phyloP scores from a whole-genome alignment of 768 basidiomycete species.

The Pleurotus eryngii region DNA sequence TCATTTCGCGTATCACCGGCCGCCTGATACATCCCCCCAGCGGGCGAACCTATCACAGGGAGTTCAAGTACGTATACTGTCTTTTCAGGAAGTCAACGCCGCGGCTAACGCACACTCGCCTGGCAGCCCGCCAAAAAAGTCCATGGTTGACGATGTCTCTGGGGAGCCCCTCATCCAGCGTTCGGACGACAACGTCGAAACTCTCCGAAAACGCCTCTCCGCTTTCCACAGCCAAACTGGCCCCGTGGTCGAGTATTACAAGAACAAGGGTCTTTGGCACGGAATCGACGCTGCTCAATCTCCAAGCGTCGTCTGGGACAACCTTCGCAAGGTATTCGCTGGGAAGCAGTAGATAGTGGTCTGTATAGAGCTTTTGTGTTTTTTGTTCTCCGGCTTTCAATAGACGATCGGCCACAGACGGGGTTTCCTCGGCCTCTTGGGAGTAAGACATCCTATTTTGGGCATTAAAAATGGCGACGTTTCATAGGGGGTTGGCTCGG shows the following conservation, averaged over 20 bases:
- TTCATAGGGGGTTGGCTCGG: neutral
- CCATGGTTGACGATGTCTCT: slow-evolving; percentile 89
- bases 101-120: neutral
- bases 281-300: slow-evolving; percentile 93
- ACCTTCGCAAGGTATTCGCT: slow-evolving; percentile 63
- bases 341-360: slow-evolving; percentile 36
- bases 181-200: slow-evolving; percentile 97
- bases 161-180: slow-evolving; percentile 97
- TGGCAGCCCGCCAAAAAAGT: slow-evolving; percentile 91
- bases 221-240: slow-evolving; percentile 95
- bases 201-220: slow-evolving; percentile 80
- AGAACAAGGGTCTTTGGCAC: slow-evolving; percentile 83
- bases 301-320: slow-evolving; percentile 90
- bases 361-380: too few relatives aligned
- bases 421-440: neutral
- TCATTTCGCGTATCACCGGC: slow-evolving; percentile 97
- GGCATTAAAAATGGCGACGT: too few relatives aligned
- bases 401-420: neutral
- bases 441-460: too few relatives aligned
- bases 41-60: slow-evolving; percentile 91
- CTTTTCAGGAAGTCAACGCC: neutral
- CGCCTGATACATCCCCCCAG: slow-evolving; percentile 87
- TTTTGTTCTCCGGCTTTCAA: too few relatives aligned
- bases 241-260: slow-evolving; percentile 97
- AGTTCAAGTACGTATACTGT: slow-evolving; percentile 76